These are phyloP conservation scores for Fusarium sp. DNA, from an alignment of 2,329 filamentous ascomycete species.

Conservation along the genomic window DNA sequence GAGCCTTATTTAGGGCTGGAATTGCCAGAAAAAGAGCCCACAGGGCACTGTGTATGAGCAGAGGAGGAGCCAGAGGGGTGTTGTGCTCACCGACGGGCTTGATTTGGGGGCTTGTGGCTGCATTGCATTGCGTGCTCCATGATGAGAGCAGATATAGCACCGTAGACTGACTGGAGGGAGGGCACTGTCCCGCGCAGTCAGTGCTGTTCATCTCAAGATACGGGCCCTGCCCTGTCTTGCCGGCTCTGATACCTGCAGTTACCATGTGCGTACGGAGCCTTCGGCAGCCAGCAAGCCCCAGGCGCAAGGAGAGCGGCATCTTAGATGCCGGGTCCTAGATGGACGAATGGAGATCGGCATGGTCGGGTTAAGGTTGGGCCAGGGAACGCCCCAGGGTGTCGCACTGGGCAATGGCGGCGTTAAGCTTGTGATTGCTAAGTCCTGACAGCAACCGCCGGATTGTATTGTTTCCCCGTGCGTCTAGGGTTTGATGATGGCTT, in stretches of 20 bases:
- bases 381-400: constrained; percentile 1
- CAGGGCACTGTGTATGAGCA: constrained; percentile 6
- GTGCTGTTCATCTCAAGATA: not conserved
- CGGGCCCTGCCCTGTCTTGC: not conserved
- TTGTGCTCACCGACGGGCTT: not conserved
- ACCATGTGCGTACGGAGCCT: not conserved
- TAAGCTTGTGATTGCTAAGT: not conserved
- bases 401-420: constrained; percentile 6
- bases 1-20: constrained; percentile 30
- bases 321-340: constrained; percentile 3
- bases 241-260: not conserved
- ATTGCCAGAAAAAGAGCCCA: constrained; percentile 17
- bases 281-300: not conserved
- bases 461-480: not conserved
- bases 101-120: constrained; percentile 5
- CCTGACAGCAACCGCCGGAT: constrained; percentile 3
- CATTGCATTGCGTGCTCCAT: not conserved
- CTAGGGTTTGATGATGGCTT: constrained; percentile 3
- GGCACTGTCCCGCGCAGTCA: not conserved
- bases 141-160: not conserved
- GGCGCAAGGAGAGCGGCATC: not conserved
- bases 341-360: constrained; percentile 19
- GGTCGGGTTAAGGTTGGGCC: constrained; percentile 13
- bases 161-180: not conserved
- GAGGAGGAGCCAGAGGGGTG: not conserved